phyloP scores from a whole-genome alignment of 306 rosid genomes.

The Glycine tomentella region DNA sequence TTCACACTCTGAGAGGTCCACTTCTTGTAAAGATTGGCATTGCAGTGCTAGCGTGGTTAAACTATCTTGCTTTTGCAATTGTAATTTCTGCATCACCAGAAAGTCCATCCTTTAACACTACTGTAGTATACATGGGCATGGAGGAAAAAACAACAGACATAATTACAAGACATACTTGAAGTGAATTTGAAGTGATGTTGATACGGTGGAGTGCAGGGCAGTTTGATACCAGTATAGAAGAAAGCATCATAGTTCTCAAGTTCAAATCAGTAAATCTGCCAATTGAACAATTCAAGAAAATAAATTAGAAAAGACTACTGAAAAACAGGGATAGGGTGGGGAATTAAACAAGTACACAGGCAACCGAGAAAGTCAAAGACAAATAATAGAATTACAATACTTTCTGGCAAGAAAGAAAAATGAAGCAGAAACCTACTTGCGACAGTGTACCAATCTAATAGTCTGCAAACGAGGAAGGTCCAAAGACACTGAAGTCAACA shows the following conservation, averaged over 20 bases:
- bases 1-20: constrained; percentile 98
- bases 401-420: constrained; percentile 1
- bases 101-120: constrained; percentile 34
- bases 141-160: neutral
- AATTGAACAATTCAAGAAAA: constrained; percentile 5
- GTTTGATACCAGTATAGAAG: constrained; percentile 88
- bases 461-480: constrained; percentile 83
- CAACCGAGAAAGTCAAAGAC: neutral
- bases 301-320: neutral
- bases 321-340: neutral
- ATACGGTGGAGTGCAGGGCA: constrained; percentile 86
- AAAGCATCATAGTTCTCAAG: constrained; percentile 71
- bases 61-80: constrained; percentile 93
- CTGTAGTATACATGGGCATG: constrained; percentile 28
- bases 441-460: constrained; percentile 96
- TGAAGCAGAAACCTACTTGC: constrained; percentile 71
- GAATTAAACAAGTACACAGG: neutral
- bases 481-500: constrained; percentile 83
- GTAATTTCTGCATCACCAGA: constrained; percentile 80
- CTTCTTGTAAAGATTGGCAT: constrained; percentile 87
- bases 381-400: neutral
- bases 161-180: constrained; percentile 66
- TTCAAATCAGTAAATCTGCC: constrained; percentile 83
- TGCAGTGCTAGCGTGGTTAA: constrained; percentile 77
- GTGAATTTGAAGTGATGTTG: constrained; percentile 89